Percentiles rank a stretch among this genome's conserved stretches.
Evolutionary conservation across 2,329 filamentous ascomycete species (phyloP).

Genomic region (Fusarium redolens): DNA sequence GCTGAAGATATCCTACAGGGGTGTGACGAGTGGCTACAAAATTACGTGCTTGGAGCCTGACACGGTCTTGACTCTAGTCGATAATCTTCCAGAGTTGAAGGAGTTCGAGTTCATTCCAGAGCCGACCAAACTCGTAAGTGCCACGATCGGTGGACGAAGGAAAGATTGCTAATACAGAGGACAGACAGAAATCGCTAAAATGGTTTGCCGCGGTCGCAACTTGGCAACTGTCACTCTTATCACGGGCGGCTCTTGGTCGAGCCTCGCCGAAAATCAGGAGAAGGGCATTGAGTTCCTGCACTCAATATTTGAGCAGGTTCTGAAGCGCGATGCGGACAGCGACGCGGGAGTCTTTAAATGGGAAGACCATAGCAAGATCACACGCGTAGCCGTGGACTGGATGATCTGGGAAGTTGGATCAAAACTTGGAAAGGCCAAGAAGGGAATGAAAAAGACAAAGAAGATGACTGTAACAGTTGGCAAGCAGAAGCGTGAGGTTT

Average conservation of each 20-base stretch:
- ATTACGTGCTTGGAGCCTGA: constrained; percentile 20
- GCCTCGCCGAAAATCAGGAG: background rate
- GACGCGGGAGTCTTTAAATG: background rate
- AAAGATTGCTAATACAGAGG: background rate
- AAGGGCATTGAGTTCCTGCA: background rate
- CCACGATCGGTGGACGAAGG: fast-evolving
- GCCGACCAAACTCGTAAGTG: constrained; percentile 9
- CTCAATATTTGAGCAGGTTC: background rate
- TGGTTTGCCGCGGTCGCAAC: constrained; percentile 6
- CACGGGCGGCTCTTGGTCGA: background rate
- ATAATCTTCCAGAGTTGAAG: constrained; percentile 14
- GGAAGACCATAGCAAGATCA: constrained; percentile 31
- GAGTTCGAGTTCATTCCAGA: constrained; percentile 22
- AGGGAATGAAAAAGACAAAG: constrained; percentile 9
- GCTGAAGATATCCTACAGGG: constrained; percentile 6
- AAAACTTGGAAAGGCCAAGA: constrained; percentile 4
- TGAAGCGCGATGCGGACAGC: background rate
- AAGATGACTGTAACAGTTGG: background rate
- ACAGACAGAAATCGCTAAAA: constrained; percentile 21
- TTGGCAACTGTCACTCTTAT: constrained; percentile 11
- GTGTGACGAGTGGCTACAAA: background rate
- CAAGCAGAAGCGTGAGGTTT: background rate
- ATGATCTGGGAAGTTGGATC: constrained; percentile 20
- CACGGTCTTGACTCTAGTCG: constrained; percentile 15
- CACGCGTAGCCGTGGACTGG: background rate